These are phyloP conservation scores for Paramecium pentaurelia DNA, from an alignment of 73 alveolate genomes.

Conservation along the genomic window DNA sequence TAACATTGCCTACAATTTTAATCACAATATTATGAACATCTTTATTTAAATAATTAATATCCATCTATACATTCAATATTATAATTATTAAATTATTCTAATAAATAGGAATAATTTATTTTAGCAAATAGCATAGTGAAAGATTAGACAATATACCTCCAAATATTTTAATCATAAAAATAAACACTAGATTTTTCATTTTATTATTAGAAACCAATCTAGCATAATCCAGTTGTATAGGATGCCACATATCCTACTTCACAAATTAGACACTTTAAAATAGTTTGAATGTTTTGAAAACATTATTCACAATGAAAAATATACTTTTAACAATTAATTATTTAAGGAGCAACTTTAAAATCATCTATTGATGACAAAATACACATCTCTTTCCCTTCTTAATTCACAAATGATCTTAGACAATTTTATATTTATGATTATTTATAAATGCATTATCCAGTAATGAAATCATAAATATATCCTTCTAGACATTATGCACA, in stretches of 20 bases:
- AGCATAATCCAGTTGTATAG: background rate
- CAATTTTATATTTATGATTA: background rate
- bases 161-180: no score
- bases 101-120: background rate
- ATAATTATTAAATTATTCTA: background rate
- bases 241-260: background rate
- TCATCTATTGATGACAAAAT: background rate
- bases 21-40: background rate
- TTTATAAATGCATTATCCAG: background rate
- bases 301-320: background rate
- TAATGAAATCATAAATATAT: background rate
- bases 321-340: background rate
- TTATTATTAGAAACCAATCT: no score
- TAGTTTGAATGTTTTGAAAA: background rate
- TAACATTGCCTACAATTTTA: background rate
- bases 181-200: no score
- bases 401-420: background rate
- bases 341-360: background rate
- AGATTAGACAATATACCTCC: background rate
- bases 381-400: background rate
- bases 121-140: background rate
- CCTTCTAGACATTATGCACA: background rate
- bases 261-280: background rate
- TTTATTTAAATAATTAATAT: background rate
- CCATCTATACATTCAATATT: background rate